Conservation (phyloP, 768 basidiomycete species). For the Calocybe gangraenosa region DNA sequence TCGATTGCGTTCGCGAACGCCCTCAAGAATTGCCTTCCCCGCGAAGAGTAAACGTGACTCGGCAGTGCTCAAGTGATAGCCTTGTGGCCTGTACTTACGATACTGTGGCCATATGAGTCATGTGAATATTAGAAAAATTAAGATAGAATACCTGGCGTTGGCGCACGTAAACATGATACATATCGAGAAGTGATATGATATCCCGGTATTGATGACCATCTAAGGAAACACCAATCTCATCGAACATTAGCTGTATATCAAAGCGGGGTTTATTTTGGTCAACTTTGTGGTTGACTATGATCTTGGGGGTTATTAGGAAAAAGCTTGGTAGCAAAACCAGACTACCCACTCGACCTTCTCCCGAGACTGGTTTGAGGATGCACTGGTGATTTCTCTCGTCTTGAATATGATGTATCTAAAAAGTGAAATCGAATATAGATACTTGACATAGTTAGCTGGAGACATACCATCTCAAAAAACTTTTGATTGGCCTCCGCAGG, state of each 20-base stretch:
- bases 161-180: constrained; percentile 93
- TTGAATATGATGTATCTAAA: constrained; percentile 42
- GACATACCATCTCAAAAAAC: constrained; percentile 68
- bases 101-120: constrained; percentile 50
- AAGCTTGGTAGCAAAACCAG: constrained; percentile 4
- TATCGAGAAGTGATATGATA: constrained; percentile 86
- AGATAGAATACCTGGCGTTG: constrained; percentile 58
- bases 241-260: constrained; percentile 83
- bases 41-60: constrained; percentile 77
- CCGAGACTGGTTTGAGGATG: constrained; percentile 92
- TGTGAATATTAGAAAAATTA: neutral
- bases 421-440: neutral
- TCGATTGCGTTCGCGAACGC: constrained; percentile 75
- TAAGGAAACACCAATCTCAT: constrained; percentile 88
- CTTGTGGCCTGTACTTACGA: constrained; percentile 71
- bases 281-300: constrained; percentile 78
- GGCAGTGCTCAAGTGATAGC: constrained; percentile 55
- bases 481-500: constrained; percentile 62
- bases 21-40: constrained; percentile 69
- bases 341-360: constrained; percentile 76
- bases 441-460: neutral
- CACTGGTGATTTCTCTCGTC: constrained; percentile 76
- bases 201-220: constrained; percentile 96
- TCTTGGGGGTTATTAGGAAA: constrained; percentile 32
- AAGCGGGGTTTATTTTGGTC: constrained; percentile 76